Evolutionary conservation across 345 rosid species (phyloP), one percentile per base, ranked within the genome.

Genomic region (Pelargonium nanum): DNA sequence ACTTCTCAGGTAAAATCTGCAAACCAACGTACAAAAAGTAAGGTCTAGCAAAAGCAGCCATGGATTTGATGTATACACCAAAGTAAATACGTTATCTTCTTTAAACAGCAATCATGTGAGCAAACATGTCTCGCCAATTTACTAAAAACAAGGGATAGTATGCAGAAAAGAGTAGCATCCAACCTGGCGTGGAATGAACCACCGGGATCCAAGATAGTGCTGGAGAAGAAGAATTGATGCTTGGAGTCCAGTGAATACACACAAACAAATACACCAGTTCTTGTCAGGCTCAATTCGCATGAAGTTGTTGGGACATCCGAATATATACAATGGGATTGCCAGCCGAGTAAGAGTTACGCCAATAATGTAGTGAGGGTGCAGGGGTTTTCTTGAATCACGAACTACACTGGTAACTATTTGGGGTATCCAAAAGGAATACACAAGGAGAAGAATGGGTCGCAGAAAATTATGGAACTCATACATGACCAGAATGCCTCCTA

Each of bases 181-280:
- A 57, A 93, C 99, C 99, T 89, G 91, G 40, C 74, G 89, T 68
- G 99, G 96, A 71, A 93, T 81, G 78, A 93, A 89, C 83, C 97
- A 93, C 45, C 99, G 83, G 23, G 99, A 87, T 60, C 99, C 99
- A 24, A 87, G 82, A 76, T 87, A 93, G 70, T 89, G 89, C 78
- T 93, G 99, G 66, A 89, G 90, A 63, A 93, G 86, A 69, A 89
- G 99, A 71, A 87, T 56, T 25, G 86, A 83, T 24, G 97, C 90
- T 78, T 93, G 99, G 59, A 87, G 73, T 59, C 94, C 88, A 20
- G 76, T 68, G 68, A 93, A 85, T 60, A 80, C 66, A 63, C 81
- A 72, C 78, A 89, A 66, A 69, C 79, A 74, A 44, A 81, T 56
- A 54, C 99, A 93, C 99, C 99, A 93, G 63, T 60, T 74, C 62